phyloP scores from a whole-genome alignment of 768 basidiomycete genomes.

The Xerocomellus dryophilus region DNA sequence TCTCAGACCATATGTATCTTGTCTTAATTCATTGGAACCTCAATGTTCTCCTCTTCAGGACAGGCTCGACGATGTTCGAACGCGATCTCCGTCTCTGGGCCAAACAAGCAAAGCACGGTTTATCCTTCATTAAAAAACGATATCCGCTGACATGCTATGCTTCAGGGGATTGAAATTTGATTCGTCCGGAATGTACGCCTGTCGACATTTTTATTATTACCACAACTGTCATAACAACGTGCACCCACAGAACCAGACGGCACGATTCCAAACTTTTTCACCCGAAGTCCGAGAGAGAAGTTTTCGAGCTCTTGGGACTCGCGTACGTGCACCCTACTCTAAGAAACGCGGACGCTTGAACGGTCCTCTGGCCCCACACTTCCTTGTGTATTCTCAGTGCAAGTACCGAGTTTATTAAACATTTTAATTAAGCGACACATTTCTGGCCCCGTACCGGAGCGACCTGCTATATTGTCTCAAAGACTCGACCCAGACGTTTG shows the following conservation, averaged over 20 bases:
- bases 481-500: too few relatives aligned
- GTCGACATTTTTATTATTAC: background rate
- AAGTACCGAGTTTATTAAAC: background rate
- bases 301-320: slow-evolving; percentile 68
- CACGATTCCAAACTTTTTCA: slow-evolving; percentile 59
- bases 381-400: background rate
- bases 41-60: slow-evolving; percentile 43
- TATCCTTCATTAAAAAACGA: background rate
- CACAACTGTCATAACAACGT: background rate
- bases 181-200: slow-evolving; percentile 69
- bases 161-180: slow-evolving; percentile 78
- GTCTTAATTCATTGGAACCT: background rate
- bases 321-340: slow-evolving; percentile 67
- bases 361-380: slow-evolving; percentile 5
- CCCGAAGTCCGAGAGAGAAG: slow-evolving; percentile 66
- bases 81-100: slow-evolving; percentile 78
- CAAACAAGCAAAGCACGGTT: slow-evolving; percentile 52
- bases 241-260: slow-evolving; percentile 42
- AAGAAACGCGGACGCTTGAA: slow-evolving; percentile 68
- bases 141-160: slow-evolving; percentile 1
- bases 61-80: slow-evolving; percentile 88
- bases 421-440: background rate
- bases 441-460: background rate
- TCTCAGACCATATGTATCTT: background rate
- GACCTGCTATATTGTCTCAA: background rate